Evolutionary conservation across 345 rosid species (phyloP).

Genomic region (Brassica nigra): DNA sequence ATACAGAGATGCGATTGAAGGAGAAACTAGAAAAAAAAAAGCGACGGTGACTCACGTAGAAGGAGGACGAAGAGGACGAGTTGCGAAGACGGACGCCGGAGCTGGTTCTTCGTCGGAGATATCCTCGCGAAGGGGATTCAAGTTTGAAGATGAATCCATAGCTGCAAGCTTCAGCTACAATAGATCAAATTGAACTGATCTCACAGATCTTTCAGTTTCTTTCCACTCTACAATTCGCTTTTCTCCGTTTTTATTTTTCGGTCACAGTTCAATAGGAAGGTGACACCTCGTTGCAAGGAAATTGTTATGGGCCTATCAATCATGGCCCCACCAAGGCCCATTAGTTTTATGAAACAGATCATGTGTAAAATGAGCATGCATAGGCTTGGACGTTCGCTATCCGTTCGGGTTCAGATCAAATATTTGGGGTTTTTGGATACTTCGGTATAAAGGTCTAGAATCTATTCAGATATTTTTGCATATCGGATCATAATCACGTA

Average conservation of each 20-base stretch:
- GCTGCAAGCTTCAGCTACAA: neutral
- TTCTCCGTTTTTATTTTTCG: neutral
- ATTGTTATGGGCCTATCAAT: neutral
- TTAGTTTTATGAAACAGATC: neutral
- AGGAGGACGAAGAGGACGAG: conserved; percentile 65
- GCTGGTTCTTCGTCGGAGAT: conserved; percentile 41
- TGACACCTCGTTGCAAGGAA: neutral
- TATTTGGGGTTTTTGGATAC: too few relatives aligned
- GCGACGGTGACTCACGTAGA: conserved; percentile 49
- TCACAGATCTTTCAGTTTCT: conserved; percentile 28
- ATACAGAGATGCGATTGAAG: neutral
- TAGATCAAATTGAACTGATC: neutral
- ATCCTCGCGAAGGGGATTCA: conserved; percentile 60
- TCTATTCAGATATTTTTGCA: too few relatives aligned
- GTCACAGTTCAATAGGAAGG: neutral
- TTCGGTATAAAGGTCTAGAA: too few relatives aligned
- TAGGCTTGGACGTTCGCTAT: too few relatives aligned
- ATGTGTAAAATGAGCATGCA: too few relatives aligned
- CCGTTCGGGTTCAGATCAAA: too few relatives aligned
- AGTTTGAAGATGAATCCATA: conserved; percentile 54
- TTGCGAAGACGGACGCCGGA: conserved; percentile 54
- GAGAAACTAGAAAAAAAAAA: neutral
- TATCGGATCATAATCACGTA: too few relatives aligned
- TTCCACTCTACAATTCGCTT: neutral
- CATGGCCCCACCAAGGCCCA: neutral